phyloP scores from a whole-genome alignment of 257 asterid species.

The Salvia rosmarinus region DNA sequence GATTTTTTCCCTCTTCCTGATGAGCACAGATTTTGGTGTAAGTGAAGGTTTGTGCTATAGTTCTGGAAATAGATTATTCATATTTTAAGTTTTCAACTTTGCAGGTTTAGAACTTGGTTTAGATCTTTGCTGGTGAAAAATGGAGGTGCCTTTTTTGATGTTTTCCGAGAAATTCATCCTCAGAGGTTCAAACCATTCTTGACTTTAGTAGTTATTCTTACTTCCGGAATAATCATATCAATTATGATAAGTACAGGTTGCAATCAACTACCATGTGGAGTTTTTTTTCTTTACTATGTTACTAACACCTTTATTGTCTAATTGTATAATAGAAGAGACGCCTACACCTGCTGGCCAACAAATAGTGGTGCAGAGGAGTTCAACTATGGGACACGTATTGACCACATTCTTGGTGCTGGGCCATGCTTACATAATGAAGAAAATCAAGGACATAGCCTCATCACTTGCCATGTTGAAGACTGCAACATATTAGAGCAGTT shows the following conservation, averaged over 20 bases:
- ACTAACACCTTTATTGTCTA: slow-evolving; percentile 22
- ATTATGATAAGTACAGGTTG: neutral
- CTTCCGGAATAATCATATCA: slow-evolving; percentile 22
- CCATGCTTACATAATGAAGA: slow-evolving; percentile 77
- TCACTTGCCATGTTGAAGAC: slow-evolving; percentile 81
- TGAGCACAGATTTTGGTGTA: slow-evolving; percentile 19
- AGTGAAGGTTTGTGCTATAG: slow-evolving; percentile 24
- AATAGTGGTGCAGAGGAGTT: slow-evolving; percentile 94
- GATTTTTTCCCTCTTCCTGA: slow-evolving; percentile 20
- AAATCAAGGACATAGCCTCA: slow-evolving; percentile 61
- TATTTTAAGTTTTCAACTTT: slow-evolving; percentile 26
- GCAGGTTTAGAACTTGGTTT: slow-evolving; percentile 92
- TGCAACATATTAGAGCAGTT: slow-evolving; percentile 79
- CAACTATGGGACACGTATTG: slow-evolving; percentile 93
- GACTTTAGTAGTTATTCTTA: slow-evolving; percentile 29
- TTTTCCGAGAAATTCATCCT: slow-evolving; percentile 81
- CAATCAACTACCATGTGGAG: slow-evolving; percentile 7
- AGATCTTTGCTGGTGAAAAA: slow-evolving; percentile 75
- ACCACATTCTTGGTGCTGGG: slow-evolving; percentile 84
- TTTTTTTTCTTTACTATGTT: slow-evolving; percentile 2
- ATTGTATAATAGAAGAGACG: slow-evolving; percentile 59
- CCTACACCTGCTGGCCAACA: slow-evolving; percentile 94
- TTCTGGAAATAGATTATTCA: slow-evolving; percentile 29
- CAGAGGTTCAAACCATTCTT: slow-evolving; percentile 59
- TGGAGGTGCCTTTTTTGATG: slow-evolving; percentile 75